phyloP scores from a whole-genome alignment of 2,329 filamentous ascomycete genomes.

The Penicillium griseofulvum region DNA sequence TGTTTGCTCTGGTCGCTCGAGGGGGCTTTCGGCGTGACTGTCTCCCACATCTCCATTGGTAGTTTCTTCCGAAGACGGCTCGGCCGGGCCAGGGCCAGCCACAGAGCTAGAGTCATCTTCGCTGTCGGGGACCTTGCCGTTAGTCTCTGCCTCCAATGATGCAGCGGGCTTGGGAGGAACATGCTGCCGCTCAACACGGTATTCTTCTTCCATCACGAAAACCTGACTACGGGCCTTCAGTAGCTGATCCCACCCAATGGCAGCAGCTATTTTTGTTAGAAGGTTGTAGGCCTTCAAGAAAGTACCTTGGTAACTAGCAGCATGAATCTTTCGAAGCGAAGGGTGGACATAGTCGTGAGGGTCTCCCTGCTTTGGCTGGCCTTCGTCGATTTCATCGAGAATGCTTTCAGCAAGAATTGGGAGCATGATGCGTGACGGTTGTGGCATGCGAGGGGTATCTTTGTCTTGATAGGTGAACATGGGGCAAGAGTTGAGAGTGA shows the following conservation, averaged over 20 bases:
- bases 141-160: conserved; percentile 54
- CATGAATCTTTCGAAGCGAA: conserved; percentile 79
- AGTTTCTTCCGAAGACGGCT: conserved; percentile 23
- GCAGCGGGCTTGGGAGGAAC: conserved; percentile 69
- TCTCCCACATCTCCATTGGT: conserved; percentile 33
- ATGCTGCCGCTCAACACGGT: conserved; percentile 68
- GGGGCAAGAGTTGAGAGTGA: conserved; percentile 95
- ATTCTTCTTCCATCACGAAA: conserved; percentile 99
- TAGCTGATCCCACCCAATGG: conserved; percentile 96
- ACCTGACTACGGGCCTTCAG: conserved; percentile 93
- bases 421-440: conserved; percentile 81
- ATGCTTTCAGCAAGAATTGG: conserved; percentile 85
- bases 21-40: conserved; percentile 37
- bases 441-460: conserved; percentile 90
- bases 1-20: conserved; percentile 78
- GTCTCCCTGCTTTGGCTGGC: conserved; percentile 67
- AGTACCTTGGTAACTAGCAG: conserved; percentile 87
- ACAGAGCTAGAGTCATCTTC: conserved; percentile 29
- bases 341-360: conserved; percentile 84
- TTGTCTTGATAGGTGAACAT: conserved; percentile 99
- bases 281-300: conserved; percentile 94
- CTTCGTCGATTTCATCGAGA: conserved; percentile 94
- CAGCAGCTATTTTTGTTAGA: conserved; percentile 90
- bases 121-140: conserved; percentile 31
- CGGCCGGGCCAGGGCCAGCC: conserved; percentile 19